Evolutionary conservation across 345 rosid species (phyloP).

Genomic region (Nephelium lappaceum): DNA sequence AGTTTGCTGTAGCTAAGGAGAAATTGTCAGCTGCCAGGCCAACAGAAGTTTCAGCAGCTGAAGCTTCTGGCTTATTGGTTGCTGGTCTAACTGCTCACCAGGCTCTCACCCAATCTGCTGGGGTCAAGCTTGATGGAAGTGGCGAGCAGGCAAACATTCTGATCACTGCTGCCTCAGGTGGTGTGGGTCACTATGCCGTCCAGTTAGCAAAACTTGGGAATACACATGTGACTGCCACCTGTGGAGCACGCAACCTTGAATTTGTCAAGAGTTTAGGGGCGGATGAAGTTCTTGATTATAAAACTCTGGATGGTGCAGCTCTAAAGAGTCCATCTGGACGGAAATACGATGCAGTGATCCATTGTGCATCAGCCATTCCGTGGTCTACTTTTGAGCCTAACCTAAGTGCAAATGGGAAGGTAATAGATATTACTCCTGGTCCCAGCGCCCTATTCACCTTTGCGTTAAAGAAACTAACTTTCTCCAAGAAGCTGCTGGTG

Average conservation of each 20-base stretch:
- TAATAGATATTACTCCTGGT: slow-evolving; percentile 58
- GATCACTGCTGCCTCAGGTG: slow-evolving; percentile 82
- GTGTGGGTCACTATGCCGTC: slow-evolving; percentile 81
- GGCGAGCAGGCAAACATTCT: slow-evolving; percentile 57
- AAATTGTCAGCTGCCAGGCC: slow-evolving; percentile 58
- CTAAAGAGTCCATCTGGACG: slow-evolving; percentile 70
- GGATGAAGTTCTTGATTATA: slow-evolving; percentile 82
- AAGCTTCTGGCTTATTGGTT: slow-evolving; percentile 60
- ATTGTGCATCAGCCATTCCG: slow-evolving; percentile 62
- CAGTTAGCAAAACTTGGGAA: slow-evolving; percentile 77
- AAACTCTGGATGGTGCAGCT: slow-evolving; percentile 72
- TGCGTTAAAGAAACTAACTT: slow-evolving; percentile 52
- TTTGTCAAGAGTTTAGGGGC: slow-evolving; percentile 79
- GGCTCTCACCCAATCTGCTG: slow-evolving; percentile 58
- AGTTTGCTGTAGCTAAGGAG: slow-evolving; percentile 63
- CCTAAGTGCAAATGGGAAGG: slow-evolving; percentile 61
- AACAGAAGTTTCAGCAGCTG: slow-evolving; percentile 66
- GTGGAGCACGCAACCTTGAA: slow-evolving; percentile 75
- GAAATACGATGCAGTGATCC: slow-evolving; percentile 73
- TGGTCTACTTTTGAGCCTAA: slow-evolving; percentile 73
- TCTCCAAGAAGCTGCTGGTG: slow-evolving; percentile 68
- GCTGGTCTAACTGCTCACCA: slow-evolving; percentile 75
- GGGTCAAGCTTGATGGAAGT: slow-evolving; percentile 67
- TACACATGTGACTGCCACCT: slow-evolving; percentile 80
- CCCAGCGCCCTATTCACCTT: slow-evolving; percentile 46